phyloP scores from a whole-genome alignment of 768 basidiomycete species.

The Cystofilobasidium macerans region DNA sequence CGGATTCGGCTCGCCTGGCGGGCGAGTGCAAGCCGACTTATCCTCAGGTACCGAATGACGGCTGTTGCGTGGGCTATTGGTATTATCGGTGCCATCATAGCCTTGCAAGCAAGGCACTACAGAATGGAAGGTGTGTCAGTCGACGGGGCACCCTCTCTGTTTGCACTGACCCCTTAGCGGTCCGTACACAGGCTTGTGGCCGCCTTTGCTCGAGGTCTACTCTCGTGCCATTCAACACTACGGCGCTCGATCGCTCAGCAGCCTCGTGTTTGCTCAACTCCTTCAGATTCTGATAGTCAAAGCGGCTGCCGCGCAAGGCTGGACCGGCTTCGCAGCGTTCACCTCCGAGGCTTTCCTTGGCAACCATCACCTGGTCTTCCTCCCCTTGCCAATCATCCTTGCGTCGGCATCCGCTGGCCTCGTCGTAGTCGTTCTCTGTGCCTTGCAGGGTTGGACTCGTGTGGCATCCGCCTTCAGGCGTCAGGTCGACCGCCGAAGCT shows the following conservation, averaged over 20 bases:
- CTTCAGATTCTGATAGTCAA: not conserved
- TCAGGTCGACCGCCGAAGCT: not conserved
- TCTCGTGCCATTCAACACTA: not conserved
- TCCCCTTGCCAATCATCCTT: not conserved
- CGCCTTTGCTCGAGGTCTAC: not conserved
- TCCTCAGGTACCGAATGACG: conserved; percentile 62
- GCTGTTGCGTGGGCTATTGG: conserved; percentile 64
- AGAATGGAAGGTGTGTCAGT: conserved; percentile 29
- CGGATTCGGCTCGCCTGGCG: conserved; percentile 57
- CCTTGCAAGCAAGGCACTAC: conserved; percentile 27
- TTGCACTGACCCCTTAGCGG: not conserved
- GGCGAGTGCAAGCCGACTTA: conserved; percentile 58
- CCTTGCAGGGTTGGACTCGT: not conserved
- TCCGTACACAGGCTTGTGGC: not conserved
- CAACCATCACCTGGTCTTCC: not conserved
- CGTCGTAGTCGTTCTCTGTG: not conserved
- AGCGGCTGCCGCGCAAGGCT: not conserved
- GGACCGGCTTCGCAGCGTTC: not conserved
- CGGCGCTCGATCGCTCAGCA: not conserved
- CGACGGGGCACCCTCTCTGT: too few relatives aligned
- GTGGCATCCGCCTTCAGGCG: not conserved
- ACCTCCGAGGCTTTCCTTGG: conserved; percentile 3
- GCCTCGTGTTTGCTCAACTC: not conserved
- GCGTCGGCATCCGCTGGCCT: not conserved
- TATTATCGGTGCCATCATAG: conserved; percentile 49